These are phyloP conservation scores for Chlamydomonas sphaeroides DNA, from an alignment of 139 green algal species.

Conservation along the genomic window DNA sequence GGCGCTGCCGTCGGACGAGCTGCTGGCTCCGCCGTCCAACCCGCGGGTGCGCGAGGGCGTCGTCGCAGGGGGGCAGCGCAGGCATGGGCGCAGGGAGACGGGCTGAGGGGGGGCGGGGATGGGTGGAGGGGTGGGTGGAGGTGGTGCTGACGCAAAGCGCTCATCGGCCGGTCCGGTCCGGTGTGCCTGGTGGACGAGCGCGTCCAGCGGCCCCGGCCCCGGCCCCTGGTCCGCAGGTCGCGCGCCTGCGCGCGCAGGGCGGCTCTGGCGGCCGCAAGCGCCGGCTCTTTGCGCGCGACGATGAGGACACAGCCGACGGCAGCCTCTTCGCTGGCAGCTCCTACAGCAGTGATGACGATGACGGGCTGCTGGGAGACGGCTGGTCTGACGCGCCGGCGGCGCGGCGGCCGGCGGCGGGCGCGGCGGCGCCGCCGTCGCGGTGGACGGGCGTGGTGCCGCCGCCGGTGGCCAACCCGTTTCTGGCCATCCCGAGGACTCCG, in stretches of 20 bases:
- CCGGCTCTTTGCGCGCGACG: slow-evolving; percentile 4
- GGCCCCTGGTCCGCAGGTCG: no score
- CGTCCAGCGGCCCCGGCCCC: no score
- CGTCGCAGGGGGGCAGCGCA: no score
- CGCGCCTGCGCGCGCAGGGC: no score
- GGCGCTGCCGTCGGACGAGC: neutral
- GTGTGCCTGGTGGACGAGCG: no score
- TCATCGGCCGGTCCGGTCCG: neutral
- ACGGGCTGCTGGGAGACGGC: neutral
- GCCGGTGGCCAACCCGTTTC: slow-evolving; percentile 13
- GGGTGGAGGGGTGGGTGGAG: no score
- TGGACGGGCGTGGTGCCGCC: neutral
- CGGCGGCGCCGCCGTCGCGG: neutral
- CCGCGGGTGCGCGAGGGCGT: slow-evolving; percentile 5
- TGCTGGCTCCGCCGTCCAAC: slow-evolving; percentile 28
- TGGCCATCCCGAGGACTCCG: neutral
- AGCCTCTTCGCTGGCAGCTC: neutral
- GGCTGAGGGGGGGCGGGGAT: neutral
- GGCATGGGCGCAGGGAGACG: no score
- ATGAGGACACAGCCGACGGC: neutral
- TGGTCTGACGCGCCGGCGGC: no score
- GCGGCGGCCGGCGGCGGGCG: neutral
- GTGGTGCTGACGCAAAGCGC: neutral
- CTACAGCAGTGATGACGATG: slow-evolving; percentile 12
- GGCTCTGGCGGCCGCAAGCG: slow-evolving; percentile 1